Conservation (phyloP, 768 basidiomycete species). For the Hemileccinum rubropunctum region DNA sequence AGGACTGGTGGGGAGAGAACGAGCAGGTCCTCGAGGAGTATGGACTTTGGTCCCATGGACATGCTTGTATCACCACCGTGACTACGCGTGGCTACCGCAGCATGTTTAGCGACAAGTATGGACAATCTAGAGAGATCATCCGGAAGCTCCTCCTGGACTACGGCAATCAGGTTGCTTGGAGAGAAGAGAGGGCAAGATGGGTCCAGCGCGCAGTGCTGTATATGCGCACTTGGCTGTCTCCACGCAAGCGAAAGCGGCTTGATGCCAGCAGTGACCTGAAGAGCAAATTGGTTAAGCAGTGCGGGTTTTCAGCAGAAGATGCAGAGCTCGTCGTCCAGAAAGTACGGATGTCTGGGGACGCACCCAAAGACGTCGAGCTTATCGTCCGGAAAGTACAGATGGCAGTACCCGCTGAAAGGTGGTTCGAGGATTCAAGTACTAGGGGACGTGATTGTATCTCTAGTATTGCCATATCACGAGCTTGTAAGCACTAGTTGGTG, state of each 20-base stretch:
- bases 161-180: conserved; percentile 17
- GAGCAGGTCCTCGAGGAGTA: conserved; percentile 29
- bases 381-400: conserved; percentile 15
- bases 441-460: too few relatives aligned
- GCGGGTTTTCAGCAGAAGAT: conserved; percentile 22
- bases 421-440: too few relatives aligned
- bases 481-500: too few relatives aligned
- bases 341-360: conserved; percentile 10
- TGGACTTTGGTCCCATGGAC: conserved; percentile 34
- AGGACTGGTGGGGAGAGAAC: conserved; percentile 41
- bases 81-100: conserved; percentile 22
- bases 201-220: conserved; percentile 23
- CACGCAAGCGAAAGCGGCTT: conserved; percentile 8
- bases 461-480: too few relatives aligned
- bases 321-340: conserved; percentile 15
- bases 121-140: conserved; percentile 28
- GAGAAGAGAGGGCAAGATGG: conserved; percentile 25
- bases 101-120: conserved; percentile 31
- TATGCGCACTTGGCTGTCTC: conserved; percentile 24
- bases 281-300: conserved; percentile 21
- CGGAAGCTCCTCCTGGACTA: conserved; percentile 17
- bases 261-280: conserved; percentile 10
- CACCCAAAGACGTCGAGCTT: conserved; percentile 7
- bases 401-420: conserved; percentile 6
- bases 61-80: conserved; percentile 43